Conservation (phyloP, 2,329 filamentous ascomycete species). For the Cladophialophora bantiana region DNA sequence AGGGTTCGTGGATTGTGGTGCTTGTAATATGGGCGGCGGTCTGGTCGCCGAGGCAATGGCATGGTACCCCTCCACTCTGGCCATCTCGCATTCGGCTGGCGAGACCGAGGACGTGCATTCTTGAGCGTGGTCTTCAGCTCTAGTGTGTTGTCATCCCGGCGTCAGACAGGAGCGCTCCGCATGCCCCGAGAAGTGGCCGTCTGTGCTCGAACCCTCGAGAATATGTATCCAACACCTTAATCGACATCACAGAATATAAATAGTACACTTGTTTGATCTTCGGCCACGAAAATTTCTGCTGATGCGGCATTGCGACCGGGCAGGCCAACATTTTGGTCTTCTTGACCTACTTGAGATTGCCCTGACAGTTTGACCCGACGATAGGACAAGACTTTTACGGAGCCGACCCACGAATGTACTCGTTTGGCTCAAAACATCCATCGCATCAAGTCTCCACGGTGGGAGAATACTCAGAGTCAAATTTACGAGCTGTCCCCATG, state of each 20-base stretch:
- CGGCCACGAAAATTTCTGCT: not conserved
- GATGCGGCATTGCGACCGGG: not conserved
- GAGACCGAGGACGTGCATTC: not conserved
- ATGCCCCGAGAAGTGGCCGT: not conserved
- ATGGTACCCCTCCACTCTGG: constrained; percentile 25
- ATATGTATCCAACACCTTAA: not conserved
- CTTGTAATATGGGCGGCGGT: constrained; percentile 19
- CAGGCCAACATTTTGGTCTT: not conserved
- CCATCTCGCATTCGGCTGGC: not conserved
- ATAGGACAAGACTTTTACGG: too few species aligned
- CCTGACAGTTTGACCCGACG: not conserved
- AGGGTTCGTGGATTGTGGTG: constrained; percentile 42
- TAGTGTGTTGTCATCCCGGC: not conserved
- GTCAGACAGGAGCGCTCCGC: too few species aligned
- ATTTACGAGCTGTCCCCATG: not conserved
- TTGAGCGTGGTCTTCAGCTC: not conserved
- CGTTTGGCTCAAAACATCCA: not conserved
- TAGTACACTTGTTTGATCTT: not conserved
- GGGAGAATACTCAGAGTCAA: not conserved
- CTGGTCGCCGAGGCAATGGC: constrained; percentile 27
- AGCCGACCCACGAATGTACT: not conserved
- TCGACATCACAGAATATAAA: not conserved
- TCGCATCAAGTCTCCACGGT: not conserved
- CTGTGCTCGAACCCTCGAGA: not conserved
- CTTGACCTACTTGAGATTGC: not conserved